These are phyloP conservation scores for Xylaria sp. DNA, from an alignment of 2,329 filamentous ascomycete species.

Conservation along the genomic window DNA sequence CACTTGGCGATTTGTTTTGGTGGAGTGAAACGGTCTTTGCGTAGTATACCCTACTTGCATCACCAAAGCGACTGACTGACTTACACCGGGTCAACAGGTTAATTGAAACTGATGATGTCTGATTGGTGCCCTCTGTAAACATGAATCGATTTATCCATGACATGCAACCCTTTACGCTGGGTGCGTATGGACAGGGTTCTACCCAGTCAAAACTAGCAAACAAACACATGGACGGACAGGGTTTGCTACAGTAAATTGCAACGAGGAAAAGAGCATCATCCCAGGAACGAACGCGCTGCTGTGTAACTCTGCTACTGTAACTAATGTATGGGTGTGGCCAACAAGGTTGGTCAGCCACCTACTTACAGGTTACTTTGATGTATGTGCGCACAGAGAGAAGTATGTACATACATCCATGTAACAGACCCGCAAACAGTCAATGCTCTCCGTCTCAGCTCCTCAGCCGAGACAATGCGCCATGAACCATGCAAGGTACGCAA, in stretches of 20 bases:
- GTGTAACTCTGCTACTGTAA: constrained; percentile 18
- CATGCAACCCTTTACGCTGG: background rate
- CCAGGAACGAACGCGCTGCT: constrained; percentile 16
- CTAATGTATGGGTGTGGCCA: background rate
- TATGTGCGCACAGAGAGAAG: background rate
- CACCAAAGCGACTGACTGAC: background rate
- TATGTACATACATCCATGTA: background rate
- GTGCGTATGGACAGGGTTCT: constrained; percentile 3
- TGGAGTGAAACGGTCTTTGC: background rate
- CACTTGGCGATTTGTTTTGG: background rate
- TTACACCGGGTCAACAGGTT: background rate
- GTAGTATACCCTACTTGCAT: background rate
- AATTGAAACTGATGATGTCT: background rate
- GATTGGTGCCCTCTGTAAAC: background rate
- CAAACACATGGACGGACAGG: constrained; percentile 30
- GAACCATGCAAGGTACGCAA: background rate
- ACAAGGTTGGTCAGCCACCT: no score
- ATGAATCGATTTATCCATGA: background rate
- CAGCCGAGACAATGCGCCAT: constrained; percentile 11
- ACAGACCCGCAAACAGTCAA: constrained; percentile 1
- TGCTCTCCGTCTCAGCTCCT: constrained; percentile 8
- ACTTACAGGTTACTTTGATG: no score
- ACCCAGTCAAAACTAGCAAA: background rate
- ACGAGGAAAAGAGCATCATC: constrained; percentile 8
- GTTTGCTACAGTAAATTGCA: constrained; percentile 33